phyloP scores from a whole-genome alignment of 108 stramenopile genomes.

The Skeletonema potamos region DNA sequence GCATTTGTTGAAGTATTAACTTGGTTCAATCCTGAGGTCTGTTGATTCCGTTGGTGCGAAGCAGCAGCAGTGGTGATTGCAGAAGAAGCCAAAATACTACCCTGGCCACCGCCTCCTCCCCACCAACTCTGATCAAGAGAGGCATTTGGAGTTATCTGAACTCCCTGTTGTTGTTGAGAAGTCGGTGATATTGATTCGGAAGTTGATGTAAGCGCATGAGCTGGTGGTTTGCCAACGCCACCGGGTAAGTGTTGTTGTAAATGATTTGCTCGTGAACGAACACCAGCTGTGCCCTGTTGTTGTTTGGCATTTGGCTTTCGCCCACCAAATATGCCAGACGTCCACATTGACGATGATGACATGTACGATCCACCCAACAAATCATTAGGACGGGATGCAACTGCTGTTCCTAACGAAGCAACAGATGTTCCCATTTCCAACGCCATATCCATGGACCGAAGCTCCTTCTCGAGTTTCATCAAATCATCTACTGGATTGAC shows the following conservation, averaged over 20 bases:
- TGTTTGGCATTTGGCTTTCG: slow-evolving; percentile 3
- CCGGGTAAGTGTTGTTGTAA: slow-evolving; percentile 66
- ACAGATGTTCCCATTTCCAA: slow-evolving; percentile 80
- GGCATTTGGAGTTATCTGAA: slow-evolving; percentile 8
- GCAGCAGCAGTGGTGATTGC: slow-evolving; percentile 34
- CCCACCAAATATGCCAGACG: slow-evolving; percentile 27
- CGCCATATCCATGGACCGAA: slow-evolving; percentile 80
- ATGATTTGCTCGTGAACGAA: slow-evolving; percentile 77
- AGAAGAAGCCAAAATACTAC: slow-evolving; percentile 55
- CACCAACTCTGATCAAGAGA: slow-evolving; percentile 86
- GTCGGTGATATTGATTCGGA: slow-evolving; percentile 9
- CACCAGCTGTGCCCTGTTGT: slow-evolving; percentile 39
- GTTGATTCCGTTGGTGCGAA: slow-evolving; percentile 19
- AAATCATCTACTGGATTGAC: slow-evolving; percentile 47
- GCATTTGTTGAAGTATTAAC: slow-evolving; percentile 48
- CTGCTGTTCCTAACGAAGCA: slow-evolving; percentile 60
- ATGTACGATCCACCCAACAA: slow-evolving; percentile 83
- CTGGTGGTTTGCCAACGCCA: slow-evolving; percentile 11
- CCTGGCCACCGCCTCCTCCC: slow-evolving; percentile 58
- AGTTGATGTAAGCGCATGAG: slow-evolving; percentile 9
- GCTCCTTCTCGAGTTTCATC: slow-evolving; percentile 85
- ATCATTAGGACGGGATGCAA: slow-evolving; percentile 54
- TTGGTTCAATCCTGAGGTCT: neutral
- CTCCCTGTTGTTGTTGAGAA: slow-evolving; percentile 23
- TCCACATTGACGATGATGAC: slow-evolving; percentile 62